phyloP scores from a whole-genome alignment of 2,329 filamentous ascomycete genomes.

The Coniochaeta sp. region DNA sequence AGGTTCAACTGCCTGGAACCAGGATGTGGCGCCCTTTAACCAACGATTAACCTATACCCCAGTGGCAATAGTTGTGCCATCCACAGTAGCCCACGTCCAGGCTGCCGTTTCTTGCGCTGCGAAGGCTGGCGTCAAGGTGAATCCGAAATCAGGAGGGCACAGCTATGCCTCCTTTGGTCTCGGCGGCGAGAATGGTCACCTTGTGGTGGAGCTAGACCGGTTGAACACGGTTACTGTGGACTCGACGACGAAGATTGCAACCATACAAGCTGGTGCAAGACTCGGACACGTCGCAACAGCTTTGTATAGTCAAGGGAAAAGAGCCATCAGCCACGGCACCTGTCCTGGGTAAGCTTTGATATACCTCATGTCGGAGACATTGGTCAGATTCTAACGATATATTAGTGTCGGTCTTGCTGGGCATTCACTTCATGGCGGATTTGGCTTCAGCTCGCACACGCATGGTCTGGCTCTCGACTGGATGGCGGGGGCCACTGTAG shows the following conservation, averaged over 20 bases:
- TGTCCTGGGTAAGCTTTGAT: slow-evolving; percentile 36
- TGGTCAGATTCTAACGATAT: neutral
- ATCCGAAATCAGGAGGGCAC: slow-evolving; percentile 42
- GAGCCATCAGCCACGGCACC: slow-evolving; percentile 40
- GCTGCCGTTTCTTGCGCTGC: slow-evolving; percentile 38
- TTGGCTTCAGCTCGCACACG: slow-evolving; percentile 28
- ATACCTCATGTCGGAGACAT: neutral
- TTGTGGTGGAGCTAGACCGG: slow-evolving; percentile 40
- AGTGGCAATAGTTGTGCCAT: slow-evolving; percentile 33
- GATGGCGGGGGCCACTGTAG: slow-evolving; percentile 26
- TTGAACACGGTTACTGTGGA: slow-evolving; percentile 35
- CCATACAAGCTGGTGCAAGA: slow-evolving; percentile 42
- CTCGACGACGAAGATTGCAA: slow-evolving; percentile 28
- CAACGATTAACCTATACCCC: slow-evolving; percentile 26
- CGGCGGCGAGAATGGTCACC: slow-evolving; percentile 38
- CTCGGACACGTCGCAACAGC: slow-evolving; percentile 37
- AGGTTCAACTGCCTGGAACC: slow-evolving; percentile 14
- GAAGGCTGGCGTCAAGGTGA: slow-evolving; percentile 33
- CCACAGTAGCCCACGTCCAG: slow-evolving; percentile 33
- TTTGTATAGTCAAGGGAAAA: slow-evolving; percentile 28
- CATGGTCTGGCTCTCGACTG: slow-evolving; percentile 27
- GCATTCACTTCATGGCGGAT: slow-evolving; percentile 31
- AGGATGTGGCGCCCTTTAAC: slow-evolving; percentile 19
- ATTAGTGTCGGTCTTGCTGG: slow-evolving; percentile 31
- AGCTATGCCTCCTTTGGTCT: slow-evolving; percentile 42